Percentiles rank a stretch among this genome's conserved stretches.
phyloP scores from a whole-genome alignment of 805 yeast genomes.

The Myxozyma sirexii region DNA sequence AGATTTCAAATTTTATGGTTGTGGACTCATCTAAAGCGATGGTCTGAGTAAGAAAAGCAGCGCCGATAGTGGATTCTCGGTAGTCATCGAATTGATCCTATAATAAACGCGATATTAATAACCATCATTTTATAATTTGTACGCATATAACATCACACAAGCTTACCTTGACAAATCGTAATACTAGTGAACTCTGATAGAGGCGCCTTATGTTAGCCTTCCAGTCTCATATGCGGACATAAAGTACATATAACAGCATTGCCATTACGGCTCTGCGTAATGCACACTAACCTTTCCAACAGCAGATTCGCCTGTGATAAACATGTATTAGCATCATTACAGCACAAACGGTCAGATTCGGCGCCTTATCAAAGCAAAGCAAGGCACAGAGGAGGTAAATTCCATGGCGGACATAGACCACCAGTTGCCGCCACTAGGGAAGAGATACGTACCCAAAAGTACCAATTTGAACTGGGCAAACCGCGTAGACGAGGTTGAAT shows the following conservation, averaged over 20 bases:
- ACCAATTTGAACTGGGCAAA: slow-evolving; percentile 68
- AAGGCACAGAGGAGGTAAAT: not conserved
- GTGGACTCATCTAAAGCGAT: slow-evolving; percentile 52
- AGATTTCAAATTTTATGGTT: slow-evolving; percentile 53
- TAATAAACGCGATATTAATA: not conserved
- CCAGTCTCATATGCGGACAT: slow-evolving; percentile 1
- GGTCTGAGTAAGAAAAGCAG: slow-evolving; percentile 90
- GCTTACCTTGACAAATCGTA: slow-evolving; percentile 64
- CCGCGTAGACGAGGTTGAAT: slow-evolving; percentile 41
- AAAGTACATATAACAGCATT: not conserved
- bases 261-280: not conserved
- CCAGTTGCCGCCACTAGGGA: not conserved
- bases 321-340: not conserved
- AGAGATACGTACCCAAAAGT: slow-evolving; percentile 54
- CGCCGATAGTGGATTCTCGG: slow-evolving; percentile 95
- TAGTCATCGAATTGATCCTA: slow-evolving; percentile 65
- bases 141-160: not conserved
- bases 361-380: not conserved
- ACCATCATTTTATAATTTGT: not conserved
- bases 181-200: slow-evolving; percentile 73
- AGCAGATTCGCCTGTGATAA: slow-evolving; percentile 60
- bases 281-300: slow-evolving; percentile 60
- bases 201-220: slow-evolving; percentile 2
- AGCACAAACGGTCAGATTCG: not conserved
- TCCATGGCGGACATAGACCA: not conserved